Evolutionary conservation across 139 green algal genomes (phyloP).

Genomic region (Closterium sp.): DNA sequence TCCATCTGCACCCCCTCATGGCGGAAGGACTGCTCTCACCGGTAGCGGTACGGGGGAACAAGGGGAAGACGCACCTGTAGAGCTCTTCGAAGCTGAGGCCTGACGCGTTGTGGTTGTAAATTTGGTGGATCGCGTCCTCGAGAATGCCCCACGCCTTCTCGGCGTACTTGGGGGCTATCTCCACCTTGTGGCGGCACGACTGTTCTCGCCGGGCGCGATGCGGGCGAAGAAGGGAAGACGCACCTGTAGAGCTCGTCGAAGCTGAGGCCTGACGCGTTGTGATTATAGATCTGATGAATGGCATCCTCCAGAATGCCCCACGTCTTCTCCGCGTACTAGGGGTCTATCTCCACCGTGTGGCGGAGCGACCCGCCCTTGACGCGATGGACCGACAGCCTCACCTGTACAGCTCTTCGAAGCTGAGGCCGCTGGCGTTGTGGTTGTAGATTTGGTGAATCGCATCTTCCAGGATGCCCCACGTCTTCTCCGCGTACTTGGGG

Average conservation of each 20-base stretch:
- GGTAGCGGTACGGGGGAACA: too few species aligned
- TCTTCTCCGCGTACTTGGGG: constrained; percentile 92
- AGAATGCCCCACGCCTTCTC: constrained; percentile 95
- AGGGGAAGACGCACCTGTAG: constrained; percentile 55
- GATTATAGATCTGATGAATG: constrained; percentile 95
- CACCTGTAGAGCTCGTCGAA: constrained; percentile 99
- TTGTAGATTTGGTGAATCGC: constrained; percentile 96
- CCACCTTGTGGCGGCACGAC: constrained; percentile 88
- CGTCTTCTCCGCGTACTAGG: constrained; percentile 92
- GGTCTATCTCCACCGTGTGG: constrained; percentile 88
- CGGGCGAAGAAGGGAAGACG: too few species aligned
- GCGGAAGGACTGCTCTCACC: constrained; percentile 72
- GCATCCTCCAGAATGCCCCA: constrained; percentile 92
- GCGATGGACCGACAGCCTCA: too few species aligned
- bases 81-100: constrained; percentile 97
- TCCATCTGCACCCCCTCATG: constrained; percentile 86
- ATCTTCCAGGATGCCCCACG: constrained; percentile 88
- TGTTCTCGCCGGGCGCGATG: too few species aligned
- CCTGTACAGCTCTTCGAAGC: constrained; percentile 97
- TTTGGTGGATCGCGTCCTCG: constrained; percentile 91
- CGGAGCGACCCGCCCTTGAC: constrained; percentile 93
- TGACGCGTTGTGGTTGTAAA: constrained; percentile 94
- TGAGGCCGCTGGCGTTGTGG: constrained; percentile 90
- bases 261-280: constrained; percentile 89
- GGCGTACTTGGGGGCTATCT: constrained; percentile 88